phyloP scores from a whole-genome alignment of 768 basidiomycete species.

The Peribolospora kevripleyi region DNA sequence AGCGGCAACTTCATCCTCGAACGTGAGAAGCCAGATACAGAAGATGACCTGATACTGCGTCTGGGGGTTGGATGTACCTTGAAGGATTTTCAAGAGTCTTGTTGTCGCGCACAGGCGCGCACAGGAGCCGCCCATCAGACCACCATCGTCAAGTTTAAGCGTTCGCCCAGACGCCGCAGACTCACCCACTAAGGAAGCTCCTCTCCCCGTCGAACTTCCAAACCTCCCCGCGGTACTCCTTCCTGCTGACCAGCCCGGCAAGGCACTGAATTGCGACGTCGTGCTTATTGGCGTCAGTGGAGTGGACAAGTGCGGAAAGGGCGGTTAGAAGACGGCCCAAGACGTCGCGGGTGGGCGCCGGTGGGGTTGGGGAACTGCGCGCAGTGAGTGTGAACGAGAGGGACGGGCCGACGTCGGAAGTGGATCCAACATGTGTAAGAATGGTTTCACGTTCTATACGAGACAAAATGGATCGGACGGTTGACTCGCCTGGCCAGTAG shows the following conservation, averaged over 20 bases:
- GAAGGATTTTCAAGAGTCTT: not conserved
- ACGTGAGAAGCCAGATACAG: constrained; percentile 82
- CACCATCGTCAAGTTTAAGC: too few relatives aligned
- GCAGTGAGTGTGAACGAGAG: constrained; percentile 23
- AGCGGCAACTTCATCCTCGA: constrained; percentile 61
- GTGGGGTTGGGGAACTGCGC: not conserved
- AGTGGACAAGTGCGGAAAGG: constrained; percentile 36
- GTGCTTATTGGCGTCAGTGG: constrained; percentile 22
- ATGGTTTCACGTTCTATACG: not conserved
- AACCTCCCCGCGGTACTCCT: constrained; percentile 50
- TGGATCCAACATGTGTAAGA: not conserved
- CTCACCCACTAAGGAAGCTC: constrained; percentile 20
- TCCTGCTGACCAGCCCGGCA: constrained; percentile 57
- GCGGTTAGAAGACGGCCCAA: constrained; percentile 36
- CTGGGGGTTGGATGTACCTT: constrained; percentile 36
- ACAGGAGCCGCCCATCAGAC: too few relatives aligned
- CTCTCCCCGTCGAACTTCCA: constrained; percentile 39
- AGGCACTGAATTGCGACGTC: constrained; percentile 83
- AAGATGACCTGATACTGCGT: constrained; percentile 85
- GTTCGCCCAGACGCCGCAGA: not conserved
- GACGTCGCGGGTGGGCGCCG: constrained; percentile 20
- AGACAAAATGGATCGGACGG: not conserved
- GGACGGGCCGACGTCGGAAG: constrained; percentile 20
- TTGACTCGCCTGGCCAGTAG: constrained; percentile 20
- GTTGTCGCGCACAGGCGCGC: too few relatives aligned